These are phyloP conservation scores for Metschnikowia cubensis DNA, from an alignment of 805 yeast genomes.

Conservation along the genomic window DNA sequence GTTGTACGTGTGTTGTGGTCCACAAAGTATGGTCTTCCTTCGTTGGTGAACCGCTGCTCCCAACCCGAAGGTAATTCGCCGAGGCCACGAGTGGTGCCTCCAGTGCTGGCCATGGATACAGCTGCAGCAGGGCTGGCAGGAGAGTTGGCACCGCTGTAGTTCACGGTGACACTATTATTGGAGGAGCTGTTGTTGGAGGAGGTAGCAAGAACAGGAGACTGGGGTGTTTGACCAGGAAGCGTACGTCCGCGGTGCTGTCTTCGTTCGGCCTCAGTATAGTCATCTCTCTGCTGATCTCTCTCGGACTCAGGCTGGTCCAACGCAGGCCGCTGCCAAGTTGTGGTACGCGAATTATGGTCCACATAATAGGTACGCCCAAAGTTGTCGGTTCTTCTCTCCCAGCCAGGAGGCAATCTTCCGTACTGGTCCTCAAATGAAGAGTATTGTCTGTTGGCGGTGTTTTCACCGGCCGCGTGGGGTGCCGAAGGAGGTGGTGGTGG, in stretches of 20 bases:
- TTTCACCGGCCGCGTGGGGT: not conserved
- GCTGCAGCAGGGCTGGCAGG: slow-evolving; percentile 67
- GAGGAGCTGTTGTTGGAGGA: slow-evolving; percentile 19
- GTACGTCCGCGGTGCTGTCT: slow-evolving; percentile 89
- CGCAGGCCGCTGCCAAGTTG: slow-evolving; percentile 98
- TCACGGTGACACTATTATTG: slow-evolving; percentile 46
- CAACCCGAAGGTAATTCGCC: slow-evolving; percentile 98
- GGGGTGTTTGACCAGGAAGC: slow-evolving; percentile 60
- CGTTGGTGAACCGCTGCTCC: slow-evolving; percentile 98
- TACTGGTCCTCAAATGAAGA: slow-evolving; percentile 96
- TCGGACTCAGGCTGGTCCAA: slow-evolving; percentile 74
- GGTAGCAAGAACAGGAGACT: slow-evolving; percentile 25
- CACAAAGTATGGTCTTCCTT: slow-evolving; percentile 96
- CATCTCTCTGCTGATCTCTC: slow-evolving; percentile 57
- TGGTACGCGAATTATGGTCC: slow-evolving; percentile 94
- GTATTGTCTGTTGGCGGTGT: slow-evolving; percentile 52
- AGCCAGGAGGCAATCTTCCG: slow-evolving; percentile 96
- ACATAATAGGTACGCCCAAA: slow-evolving; percentile 97
- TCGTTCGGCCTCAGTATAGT: slow-evolving; percentile 80
- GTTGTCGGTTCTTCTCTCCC: slow-evolving; percentile 98
- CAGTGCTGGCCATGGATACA: slow-evolving; percentile 64
- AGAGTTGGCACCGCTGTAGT: slow-evolving; percentile 40
- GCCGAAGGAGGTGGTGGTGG: slow-evolving; percentile 6
- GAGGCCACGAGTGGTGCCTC: slow-evolving; percentile 90
- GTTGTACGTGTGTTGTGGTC: slow-evolving; percentile 99